phyloP scores from a whole-genome alignment of 257 asterid species.

The Coffea canephora region DNA sequence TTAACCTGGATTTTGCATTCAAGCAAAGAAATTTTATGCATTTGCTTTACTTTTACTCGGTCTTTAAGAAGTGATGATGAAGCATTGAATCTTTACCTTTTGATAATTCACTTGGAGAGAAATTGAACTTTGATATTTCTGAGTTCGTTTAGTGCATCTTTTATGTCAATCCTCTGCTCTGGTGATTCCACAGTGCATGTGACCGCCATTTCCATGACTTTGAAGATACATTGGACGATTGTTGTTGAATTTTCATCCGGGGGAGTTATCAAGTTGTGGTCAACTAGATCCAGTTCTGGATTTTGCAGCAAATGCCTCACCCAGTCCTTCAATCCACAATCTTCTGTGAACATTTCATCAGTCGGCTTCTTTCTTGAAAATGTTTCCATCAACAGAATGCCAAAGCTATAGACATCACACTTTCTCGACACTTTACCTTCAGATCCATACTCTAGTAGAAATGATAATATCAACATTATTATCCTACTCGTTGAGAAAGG shows the following conservation, averaged over 20 bases:
- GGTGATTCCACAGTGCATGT: background rate
- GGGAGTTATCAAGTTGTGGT: too few species aligned
- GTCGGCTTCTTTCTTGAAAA: constrained; percentile 34
- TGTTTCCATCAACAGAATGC: constrained; percentile 40
- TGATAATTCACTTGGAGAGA: background rate
- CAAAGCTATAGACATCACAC: constrained; percentile 40
- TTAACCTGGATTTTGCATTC: too few species aligned
- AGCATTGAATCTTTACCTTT: too few species aligned
- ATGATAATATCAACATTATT: too few species aligned
- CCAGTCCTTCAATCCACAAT: too few species aligned
- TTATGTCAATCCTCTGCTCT: background rate
- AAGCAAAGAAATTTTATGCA: too few species aligned
- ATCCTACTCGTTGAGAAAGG: too few species aligned
- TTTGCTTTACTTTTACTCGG: too few species aligned
- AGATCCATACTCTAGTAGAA: constrained; percentile 34
- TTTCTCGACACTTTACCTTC: constrained; percentile 40
- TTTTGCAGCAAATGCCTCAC: too few species aligned
- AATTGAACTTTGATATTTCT: background rate
- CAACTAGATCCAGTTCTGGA: too few species aligned
- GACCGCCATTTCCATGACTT: background rate
- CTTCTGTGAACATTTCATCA: constrained; percentile 29
- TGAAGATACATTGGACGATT: background rate
- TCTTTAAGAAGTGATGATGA: too few species aligned
- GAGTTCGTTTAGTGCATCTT: background rate
- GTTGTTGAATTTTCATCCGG: background rate